A percentile compares a stretch with the other conserved stretches of the same genome.
Evolutionary conservation across 2,329 filamentous ascomycete genomes (phyloP).

Genomic region (Paecilomyces variotii): DNA sequence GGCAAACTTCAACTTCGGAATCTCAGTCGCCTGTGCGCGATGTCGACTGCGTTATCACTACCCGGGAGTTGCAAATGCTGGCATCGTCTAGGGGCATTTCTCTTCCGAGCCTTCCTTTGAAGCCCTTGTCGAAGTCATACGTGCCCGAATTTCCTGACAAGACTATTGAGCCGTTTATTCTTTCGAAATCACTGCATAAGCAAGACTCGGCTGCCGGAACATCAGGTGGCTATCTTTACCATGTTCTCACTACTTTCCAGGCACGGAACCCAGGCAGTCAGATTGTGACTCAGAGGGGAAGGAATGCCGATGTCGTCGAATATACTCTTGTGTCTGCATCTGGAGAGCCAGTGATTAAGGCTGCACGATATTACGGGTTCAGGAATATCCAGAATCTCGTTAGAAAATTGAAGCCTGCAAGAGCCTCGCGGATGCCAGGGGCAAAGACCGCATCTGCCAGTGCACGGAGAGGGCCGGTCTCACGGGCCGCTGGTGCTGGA

Average conservation of each 20-base stretch:
- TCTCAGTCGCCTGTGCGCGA: conserved; percentile 56
- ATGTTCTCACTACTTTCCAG: conserved; percentile 70
- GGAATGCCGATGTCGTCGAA: conserved; percentile 87
- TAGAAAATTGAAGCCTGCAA: conserved; percentile 76
- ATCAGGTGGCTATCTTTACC: conserved; percentile 82
- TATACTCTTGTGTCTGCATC: conserved; percentile 58
- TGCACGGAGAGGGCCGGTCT: conserved; percentile 20
- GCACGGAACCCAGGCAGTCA: conserved; percentile 62
- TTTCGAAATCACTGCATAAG: conserved; percentile 42
- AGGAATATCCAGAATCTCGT: conserved; percentile 98
- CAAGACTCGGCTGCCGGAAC: conserved; percentile 58
- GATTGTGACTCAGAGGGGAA: conserved; percentile 64
- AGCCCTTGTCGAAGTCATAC: conserved; percentile 41
- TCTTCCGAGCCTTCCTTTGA: conserved; percentile 63
- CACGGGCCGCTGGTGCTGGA: conserved; percentile 23
- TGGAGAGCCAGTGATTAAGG: conserved; percentile 59
- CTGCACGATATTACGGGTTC: conserved; percentile 93
- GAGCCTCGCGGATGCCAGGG: conserved; percentile 70
- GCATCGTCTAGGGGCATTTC: conserved; percentile 70
- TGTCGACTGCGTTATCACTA: conserved; percentile 96
- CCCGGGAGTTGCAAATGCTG: conserved; percentile 85
- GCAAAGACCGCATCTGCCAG: conserved; percentile 44
- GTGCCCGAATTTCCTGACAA: conserved; percentile 63
- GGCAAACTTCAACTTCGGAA: conserved; percentile 43
- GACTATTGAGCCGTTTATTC: conserved; percentile 64